Evolutionary conservation across 2,329 filamentous ascomycete species (phyloP), one percentile per base, ranked within the genome.

Genomic region (Alternaria brassicicola): DNA sequence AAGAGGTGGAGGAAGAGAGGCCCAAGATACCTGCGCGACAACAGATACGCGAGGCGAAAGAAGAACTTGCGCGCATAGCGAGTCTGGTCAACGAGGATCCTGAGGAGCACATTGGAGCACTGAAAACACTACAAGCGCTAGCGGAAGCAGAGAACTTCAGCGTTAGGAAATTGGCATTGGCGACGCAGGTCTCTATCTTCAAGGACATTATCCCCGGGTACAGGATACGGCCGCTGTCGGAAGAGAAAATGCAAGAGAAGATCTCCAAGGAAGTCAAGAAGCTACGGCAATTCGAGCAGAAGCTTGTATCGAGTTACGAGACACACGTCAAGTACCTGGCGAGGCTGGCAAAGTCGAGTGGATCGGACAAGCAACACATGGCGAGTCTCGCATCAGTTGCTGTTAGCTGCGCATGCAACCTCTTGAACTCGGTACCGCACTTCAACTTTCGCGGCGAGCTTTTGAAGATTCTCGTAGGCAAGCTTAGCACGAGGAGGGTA

Each of bases 161-260:
- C 2, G 88, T 99, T 51, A 89, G 91, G 80, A 97, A 96, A 78
- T 84, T 99, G 60, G 89, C 91, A 6, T 81, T 99, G 63, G 91
- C 89, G 46, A 92, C 95, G 21, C 93, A 97, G 78, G 85, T 95
- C 75, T 86, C 93, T 0, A 88, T 98, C 12, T 99, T 94, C 83
- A 97, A 94, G 76, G 95, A 98, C 78, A 86, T 97, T 45, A 98
- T 99, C 58, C 95, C 95, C 0, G 95, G 95, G 21, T 99, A 99
- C 76, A 86, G 95, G 60, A 98, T 99, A 81, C 89, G 95, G 17
- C 90, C 92, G 1, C 81, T 92, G 4, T 83, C 85, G 1, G 92
- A 96, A 59, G 89, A 92, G 30, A 87, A 89, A 42, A 84, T 89
- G 72, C 85, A 86, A 57, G 89, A 89, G 63, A 96, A 96, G 76